A percentile compares a stretch with the other conserved stretches of the same genome.
Evolutionary conservation across 495 filamentous ascomycete genomes (phyloP).

Genomic region (Neurospora sublineolata): DNA sequence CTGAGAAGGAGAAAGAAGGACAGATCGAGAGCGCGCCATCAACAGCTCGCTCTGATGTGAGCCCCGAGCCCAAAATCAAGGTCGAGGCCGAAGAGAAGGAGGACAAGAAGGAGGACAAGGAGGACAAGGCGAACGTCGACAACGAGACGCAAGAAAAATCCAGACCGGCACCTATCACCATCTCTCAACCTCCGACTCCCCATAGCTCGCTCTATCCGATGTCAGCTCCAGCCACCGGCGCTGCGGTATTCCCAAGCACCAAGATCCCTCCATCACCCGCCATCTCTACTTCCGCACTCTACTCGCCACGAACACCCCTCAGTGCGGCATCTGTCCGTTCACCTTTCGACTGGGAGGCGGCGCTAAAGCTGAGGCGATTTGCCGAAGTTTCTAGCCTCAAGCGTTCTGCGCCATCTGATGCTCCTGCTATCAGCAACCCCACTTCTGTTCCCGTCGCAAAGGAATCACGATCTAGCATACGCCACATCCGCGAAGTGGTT

Average conservation of each 20-base stretch:
- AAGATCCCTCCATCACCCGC: slow-evolving; percentile 51
- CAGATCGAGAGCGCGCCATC: slow-evolving; percentile 38
- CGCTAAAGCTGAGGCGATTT: slow-evolving; percentile 40
- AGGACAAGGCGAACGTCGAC: neutral
- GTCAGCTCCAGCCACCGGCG: slow-evolving; percentile 45
- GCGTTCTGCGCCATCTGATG: slow-evolving; percentile 5
- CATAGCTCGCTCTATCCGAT: slow-evolving; percentile 35
- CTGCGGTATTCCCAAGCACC: slow-evolving; percentile 37
- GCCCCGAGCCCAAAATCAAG: slow-evolving; percentile 39
- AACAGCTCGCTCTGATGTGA: slow-evolving; percentile 44
- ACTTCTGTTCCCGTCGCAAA: slow-evolving; percentile 19
- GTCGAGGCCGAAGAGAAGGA: slow-evolving; percentile 24
- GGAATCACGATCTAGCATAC: slow-evolving; percentile 37
- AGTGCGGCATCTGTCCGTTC: slow-evolving; percentile 45
- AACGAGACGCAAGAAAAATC: slow-evolving; percentile 10
- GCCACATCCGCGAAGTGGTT: slow-evolving; percentile 56
- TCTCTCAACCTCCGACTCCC: slow-evolving; percentile 29
- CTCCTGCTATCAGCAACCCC: neutral
- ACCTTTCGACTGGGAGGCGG: slow-evolving; percentile 50
- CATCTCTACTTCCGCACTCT: slow-evolving; percentile 34
- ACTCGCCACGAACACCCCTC: slow-evolving; percentile 34
- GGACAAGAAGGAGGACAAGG: slow-evolving; percentile 6
- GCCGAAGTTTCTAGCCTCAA: slow-evolving; percentile 24
- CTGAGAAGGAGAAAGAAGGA: slow-evolving; percentile 25
- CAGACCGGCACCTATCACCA: slow-evolving; percentile 19